phyloP scores from a whole-genome alignment of 2,329 filamentous ascomycete genomes.

The Periconia macrospinosa region DNA sequence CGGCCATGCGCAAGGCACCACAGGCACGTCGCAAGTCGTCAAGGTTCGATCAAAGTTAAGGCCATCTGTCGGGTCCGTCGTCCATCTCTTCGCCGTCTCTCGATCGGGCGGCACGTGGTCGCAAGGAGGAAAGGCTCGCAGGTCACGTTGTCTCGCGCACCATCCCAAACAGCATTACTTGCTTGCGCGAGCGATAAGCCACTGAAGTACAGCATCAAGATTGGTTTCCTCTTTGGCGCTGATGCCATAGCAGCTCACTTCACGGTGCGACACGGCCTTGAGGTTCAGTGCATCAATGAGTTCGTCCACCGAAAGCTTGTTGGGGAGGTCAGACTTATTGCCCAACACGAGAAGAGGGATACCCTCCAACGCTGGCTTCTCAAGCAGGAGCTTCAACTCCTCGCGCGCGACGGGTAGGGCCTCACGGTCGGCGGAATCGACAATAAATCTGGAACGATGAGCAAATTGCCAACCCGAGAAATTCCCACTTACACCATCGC shows the following conservation, averaged over 20 bases:
- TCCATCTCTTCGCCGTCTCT: not conserved
- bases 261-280: constrained; percentile 84
- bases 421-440: constrained; percentile 86
- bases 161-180: constrained; percentile 28
- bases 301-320: constrained; percentile 90
- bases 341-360: constrained; percentile 93
- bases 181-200: constrained; percentile 86
- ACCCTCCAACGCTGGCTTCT: constrained; percentile 79
- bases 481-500: constrained; percentile 74
- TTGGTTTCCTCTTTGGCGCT: constrained; percentile 99
- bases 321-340: constrained; percentile 94
- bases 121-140: constrained; percentile 6
- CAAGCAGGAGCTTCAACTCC: constrained; percentile 86
- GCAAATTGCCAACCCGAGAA: constrained; percentile 17
- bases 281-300: constrained; percentile 91
- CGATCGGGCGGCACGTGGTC: constrained; percentile 21
- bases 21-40: constrained; percentile 40
- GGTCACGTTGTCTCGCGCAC: constrained; percentile 26
- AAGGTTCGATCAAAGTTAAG: constrained; percentile 20
- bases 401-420: constrained; percentile 84
- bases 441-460: constrained; percentile 71
- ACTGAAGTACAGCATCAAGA: constrained; percentile 93
- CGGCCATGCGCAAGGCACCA: constrained; percentile 37
- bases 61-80: constrained; percentile 18
- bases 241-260: constrained; percentile 98